A percentile compares a stretch with the other conserved stretches of the same genome.
Conservation (phyloP, 352 stramenopile species). For the Pythium volutum region DNA sequence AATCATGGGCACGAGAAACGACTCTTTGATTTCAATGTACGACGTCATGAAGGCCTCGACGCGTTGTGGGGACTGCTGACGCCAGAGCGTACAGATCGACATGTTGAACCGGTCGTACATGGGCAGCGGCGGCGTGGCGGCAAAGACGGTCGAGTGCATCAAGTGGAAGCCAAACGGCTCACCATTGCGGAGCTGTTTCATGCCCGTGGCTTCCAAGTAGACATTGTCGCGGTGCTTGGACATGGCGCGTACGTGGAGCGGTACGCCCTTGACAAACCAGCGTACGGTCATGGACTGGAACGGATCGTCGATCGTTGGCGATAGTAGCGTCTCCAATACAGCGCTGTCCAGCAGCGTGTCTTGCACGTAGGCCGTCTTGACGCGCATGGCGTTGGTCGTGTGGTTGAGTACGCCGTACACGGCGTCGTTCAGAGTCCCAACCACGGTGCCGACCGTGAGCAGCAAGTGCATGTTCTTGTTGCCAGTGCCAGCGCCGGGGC, state of each 20-base stretch:
- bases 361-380: slow-evolving; percentile 48
- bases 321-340: slow-evolving; percentile 42
- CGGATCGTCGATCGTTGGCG: slow-evolving; percentile 35
- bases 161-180: slow-evolving; percentile 57
- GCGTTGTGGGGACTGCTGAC: slow-evolving; percentile 20
- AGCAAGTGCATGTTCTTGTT: slow-evolving; percentile 18
- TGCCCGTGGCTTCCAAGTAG: slow-evolving; percentile 54
- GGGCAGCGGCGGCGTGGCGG: slow-evolving; percentile 33
- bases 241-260: slow-evolving; percentile 38
- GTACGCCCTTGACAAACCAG: slow-evolving; percentile 50
- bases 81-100: slow-evolving; percentile 50
- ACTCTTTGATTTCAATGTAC: slow-evolving; percentile 6
- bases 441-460: slow-evolving; percentile 33
- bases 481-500: slow-evolving; percentile 20
- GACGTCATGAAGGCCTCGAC: background rate
- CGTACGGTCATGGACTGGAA: slow-evolving; percentile 61
- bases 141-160: slow-evolving; percentile 55
- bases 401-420: slow-evolving; percentile 52
- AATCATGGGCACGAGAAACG: slow-evolving; percentile 31
- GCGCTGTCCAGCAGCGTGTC: slow-evolving; percentile 47
- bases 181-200: slow-evolving; percentile 31
- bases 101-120: slow-evolving; percentile 46
- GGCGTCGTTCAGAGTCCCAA: slow-evolving; percentile 45
- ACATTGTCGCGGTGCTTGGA: slow-evolving; percentile 51
- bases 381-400: slow-evolving; percentile 41